Conservation (phyloP, 2,329 filamentous ascomycete species). For the Corinectria fuckeliana region DNA sequence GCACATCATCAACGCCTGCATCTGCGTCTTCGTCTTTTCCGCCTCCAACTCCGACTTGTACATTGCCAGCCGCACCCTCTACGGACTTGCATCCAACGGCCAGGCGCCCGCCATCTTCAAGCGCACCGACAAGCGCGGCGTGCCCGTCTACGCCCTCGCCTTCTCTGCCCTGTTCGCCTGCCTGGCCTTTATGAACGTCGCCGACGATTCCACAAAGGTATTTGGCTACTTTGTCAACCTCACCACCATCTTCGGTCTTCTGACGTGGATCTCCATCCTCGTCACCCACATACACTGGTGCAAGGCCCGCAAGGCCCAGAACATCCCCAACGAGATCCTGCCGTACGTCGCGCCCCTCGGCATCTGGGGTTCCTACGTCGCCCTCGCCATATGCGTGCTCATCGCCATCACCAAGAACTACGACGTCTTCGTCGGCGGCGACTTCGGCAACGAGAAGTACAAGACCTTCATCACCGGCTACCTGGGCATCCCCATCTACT, state of each 20-base stretch:
- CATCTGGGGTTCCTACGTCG: constrained; percentile 70
- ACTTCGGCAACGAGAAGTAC: constrained; percentile 67
- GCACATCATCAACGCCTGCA: constrained; percentile 75
- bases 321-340: constrained; percentile 59
- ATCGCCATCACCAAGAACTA: constrained; percentile 86
- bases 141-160: constrained; percentile 71
- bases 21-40: constrained; percentile 77
- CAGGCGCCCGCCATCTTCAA: constrained; percentile 76
- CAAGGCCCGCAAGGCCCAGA: constrained; percentile 66
- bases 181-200: constrained; percentile 72
- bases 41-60: constrained; percentile 81
- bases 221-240: constrained; percentile 73
- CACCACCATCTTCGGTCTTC: constrained; percentile 69
- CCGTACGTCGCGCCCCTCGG: constrained; percentile 76
- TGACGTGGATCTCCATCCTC: constrained; percentile 73
- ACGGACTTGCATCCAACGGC: constrained; percentile 74
- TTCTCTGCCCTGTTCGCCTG: constrained; percentile 67
- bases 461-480: constrained; percentile 81
- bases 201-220: constrained; percentile 60
- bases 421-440: constrained; percentile 68
- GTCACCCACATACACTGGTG: constrained; percentile 73
- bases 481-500: constrained; percentile 76
- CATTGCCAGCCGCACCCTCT: constrained; percentile 75
- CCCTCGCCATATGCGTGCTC: constrained; percentile 72
- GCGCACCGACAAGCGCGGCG: constrained; percentile 72